These are phyloP conservation scores for Casuarina cunninghamiana DNA, from an alignment of 306 rosid species.

Conservation along the genomic window DNA sequence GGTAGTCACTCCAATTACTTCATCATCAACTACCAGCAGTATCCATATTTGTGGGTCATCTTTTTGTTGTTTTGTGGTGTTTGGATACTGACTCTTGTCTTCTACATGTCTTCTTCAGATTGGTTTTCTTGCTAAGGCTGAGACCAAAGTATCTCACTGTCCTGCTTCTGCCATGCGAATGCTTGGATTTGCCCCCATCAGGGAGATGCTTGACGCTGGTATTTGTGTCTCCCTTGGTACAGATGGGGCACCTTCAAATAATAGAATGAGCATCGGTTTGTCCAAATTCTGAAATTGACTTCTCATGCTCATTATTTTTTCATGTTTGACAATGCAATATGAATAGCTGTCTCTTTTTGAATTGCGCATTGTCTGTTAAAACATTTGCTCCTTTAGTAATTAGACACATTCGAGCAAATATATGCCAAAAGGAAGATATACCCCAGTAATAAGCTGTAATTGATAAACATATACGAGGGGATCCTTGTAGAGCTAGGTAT, in stretches of 20 bases:
- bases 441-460: not conserved
- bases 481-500: not conserved
- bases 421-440: not conserved
- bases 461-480: not conserved
- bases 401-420: not conserved
- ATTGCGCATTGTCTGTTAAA: not conserved
- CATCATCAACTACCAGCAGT: not conserved
- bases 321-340: not conserved
- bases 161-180: constrained; percentile 92
- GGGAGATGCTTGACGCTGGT: constrained; percentile 88
- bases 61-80: not conserved
- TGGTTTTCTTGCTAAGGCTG: constrained; percentile 65
- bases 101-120: constrained; percentile 48
- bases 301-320: constrained; percentile 7
- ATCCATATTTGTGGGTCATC: not conserved
- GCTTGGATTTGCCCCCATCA: constrained; percentile 92
- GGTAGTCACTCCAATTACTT: not conserved
- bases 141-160: constrained; percentile 85
- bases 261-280: constrained; percentile 86
- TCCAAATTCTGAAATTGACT: constrained; percentile 29
- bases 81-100: constrained; percentile 4
- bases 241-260: constrained; percentile 93
- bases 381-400: not conserved
- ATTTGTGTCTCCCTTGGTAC: constrained; percentile 87
- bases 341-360: constrained; percentile 14